phyloP scores from a whole-genome alignment of 75 land plant species.

The Sequoiadendron giganteum region DNA sequence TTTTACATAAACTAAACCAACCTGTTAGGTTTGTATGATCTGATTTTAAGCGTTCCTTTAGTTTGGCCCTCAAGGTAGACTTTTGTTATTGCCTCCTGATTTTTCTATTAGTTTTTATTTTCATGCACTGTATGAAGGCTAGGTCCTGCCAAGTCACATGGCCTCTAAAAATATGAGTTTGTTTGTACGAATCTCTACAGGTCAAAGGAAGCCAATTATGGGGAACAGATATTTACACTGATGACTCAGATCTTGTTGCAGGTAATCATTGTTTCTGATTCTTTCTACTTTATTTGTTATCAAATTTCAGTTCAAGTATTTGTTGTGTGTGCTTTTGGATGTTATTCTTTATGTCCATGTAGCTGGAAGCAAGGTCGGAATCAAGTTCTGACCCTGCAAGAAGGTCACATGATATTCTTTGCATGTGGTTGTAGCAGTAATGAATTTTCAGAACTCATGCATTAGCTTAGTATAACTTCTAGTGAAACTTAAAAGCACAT shows the following conservation, averaged over 20 bases:
- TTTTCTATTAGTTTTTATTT: neutral
- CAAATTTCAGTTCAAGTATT: neutral
- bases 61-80: neutral
- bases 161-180: neutral
- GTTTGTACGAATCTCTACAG: slow-evolving; percentile 32
- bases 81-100: neutral
- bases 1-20: neutral
- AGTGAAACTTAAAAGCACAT: neutral
- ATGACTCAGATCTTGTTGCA: slow-evolving; percentile 99
- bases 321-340: neutral
- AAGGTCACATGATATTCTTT: neutral
- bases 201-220: slow-evolving; percentile 93
- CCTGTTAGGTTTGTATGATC: neutral
- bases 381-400: neutral
- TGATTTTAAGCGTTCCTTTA: neutral
- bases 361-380: neutral
- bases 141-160: neutral
- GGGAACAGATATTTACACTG: slow-evolving; percentile 99
- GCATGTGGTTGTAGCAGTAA: neutral
- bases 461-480: neutral
- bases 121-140: neutral
- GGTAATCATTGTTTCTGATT: slow-evolving; percentile 40
- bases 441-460: neutral
- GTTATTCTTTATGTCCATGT: neutral
- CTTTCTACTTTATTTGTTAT: neutral